A percentile compares a stretch with the other conserved stretches of the same genome.
These are phyloP conservation scores for Mycena capillaripes DNA, from an alignment of 768 basidiomycete species.

Conservation along the genomic window DNA sequence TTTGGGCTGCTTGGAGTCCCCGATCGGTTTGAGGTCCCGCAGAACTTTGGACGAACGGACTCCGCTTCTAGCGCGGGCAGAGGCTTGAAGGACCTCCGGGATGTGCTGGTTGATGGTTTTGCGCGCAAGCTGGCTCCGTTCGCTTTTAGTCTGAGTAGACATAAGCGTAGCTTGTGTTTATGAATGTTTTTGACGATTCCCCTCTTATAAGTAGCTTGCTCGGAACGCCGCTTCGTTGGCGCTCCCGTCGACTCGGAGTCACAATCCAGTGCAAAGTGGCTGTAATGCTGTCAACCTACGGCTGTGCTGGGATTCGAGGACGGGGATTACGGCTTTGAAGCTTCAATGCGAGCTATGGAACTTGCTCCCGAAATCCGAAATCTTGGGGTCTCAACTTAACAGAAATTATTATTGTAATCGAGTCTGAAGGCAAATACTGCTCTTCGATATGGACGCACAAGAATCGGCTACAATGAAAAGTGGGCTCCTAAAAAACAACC, in stretches of 20 bases:
- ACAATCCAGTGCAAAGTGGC: constrained; percentile 2
- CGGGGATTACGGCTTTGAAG: too few relatives aligned
- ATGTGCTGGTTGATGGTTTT: constrained; percentile 36
- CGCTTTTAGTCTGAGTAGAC: constrained; percentile 26
- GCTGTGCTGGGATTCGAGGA: too few relatives aligned
- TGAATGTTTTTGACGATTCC: not conserved
- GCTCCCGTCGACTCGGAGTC: not conserved
- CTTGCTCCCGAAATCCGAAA: too few relatives aligned
- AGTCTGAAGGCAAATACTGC: too few relatives aligned
- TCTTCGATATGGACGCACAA: too few relatives aligned
- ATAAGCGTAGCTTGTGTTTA: not conserved
- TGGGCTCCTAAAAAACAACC: too few relatives aligned
- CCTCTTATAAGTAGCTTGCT: too few relatives aligned
- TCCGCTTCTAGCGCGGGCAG: constrained; percentile 32
- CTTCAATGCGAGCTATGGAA: too few relatives aligned
- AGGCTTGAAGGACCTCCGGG: constrained; percentile 35
- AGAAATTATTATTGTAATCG: too few relatives aligned
- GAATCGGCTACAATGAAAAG: too few relatives aligned
- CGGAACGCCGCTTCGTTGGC: too few relatives aligned
- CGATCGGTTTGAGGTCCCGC: constrained; percentile 22
- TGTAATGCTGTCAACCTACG: not conserved
- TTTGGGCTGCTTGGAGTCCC: not conserved
- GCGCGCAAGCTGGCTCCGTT: constrained; percentile 34
- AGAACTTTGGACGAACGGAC: constrained; percentile 31
- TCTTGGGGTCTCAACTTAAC: too few relatives aligned